A percentile compares a stretch with the other conserved stretches of the same genome.
Conservation (phyloP, 208 protist species). For the Acanthamoeba lenticulata region DNA sequence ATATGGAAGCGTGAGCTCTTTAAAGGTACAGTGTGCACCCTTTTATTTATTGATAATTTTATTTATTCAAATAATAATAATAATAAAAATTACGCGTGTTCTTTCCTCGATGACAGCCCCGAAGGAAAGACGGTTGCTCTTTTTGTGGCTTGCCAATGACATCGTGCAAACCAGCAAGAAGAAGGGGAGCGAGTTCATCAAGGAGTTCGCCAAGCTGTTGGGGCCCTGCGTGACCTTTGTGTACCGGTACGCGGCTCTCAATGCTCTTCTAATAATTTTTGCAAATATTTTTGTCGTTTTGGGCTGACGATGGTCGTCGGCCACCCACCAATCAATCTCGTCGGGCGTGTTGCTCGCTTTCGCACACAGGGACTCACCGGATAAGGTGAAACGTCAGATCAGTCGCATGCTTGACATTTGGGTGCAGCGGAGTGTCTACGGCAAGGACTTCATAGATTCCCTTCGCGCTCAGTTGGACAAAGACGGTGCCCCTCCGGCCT, state of each 20-base stretch:
- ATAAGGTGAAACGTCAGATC: not conserved
- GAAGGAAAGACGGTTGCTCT: conserved; percentile 70
- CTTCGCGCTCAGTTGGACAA: too few species aligned
- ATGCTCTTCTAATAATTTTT: not conserved
- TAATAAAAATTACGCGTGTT: not conserved
- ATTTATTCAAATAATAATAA: not conserved
- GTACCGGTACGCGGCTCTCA: not conserved
- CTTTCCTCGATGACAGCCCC: not conserved
- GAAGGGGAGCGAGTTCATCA: conserved; percentile 77
- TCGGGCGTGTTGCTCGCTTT: not conserved
- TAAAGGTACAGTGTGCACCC: conserved; percentile 8
- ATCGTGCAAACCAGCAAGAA: conserved; percentile 79
- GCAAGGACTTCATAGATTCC: not conserved
- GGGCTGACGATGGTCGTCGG: not conserved
- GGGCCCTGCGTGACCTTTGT: not conserved
- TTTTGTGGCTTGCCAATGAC: conserved; percentile 81
- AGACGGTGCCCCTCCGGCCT: too few species aligned
- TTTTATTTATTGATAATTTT: too few species aligned
- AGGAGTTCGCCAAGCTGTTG: conserved; percentile 72
- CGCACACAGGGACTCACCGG: not conserved
- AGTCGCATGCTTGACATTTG: not conserved
- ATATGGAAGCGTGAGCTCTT: conserved; percentile 68
- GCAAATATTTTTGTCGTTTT: not conserved
- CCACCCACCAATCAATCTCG: too few species aligned
- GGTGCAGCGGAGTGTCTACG: not conserved